Percentiles rank a stretch among this genome's conserved stretches.
These are phyloP conservation scores for Starmerella apis DNA, from an alignment of 805 yeast species.

Conservation along the genomic window DNA sequence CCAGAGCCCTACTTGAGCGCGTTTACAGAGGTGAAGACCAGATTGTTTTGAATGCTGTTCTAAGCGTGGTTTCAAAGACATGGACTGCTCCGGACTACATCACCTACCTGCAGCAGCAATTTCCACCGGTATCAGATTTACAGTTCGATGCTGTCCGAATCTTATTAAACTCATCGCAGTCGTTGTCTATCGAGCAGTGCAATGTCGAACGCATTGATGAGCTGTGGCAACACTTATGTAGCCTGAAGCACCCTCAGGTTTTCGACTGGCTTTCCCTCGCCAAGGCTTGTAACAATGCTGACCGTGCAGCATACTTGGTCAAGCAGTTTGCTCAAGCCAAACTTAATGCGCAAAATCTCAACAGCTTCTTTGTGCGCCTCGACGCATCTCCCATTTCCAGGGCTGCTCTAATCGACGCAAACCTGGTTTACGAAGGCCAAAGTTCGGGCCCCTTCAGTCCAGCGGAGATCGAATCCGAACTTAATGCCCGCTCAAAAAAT, in stretches of 20 bases:
- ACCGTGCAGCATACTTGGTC: conserved; percentile 15
- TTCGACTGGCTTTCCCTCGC: conserved; percentile 25
- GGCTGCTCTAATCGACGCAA: background rate
- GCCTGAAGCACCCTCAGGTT: conserved; percentile 14
- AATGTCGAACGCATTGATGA: conserved; percentile 7
- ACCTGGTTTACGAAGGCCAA: too few relatives aligned
- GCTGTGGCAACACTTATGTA: conserved; percentile 19
- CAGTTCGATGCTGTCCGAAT: conserved; percentile 23
- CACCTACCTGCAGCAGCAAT: conserved; percentile 14
- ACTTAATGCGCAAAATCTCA: background rate
- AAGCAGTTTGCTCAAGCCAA: background rate
- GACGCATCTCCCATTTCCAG: conserved; percentile 2
- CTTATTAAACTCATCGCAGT: conserved; percentile 18
- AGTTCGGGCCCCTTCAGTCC: too few relatives aligned
- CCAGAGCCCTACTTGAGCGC: conserved; percentile 6
- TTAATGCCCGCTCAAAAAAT: background rate
- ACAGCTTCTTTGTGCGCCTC: background rate
- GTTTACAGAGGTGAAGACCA: conserved; percentile 9
- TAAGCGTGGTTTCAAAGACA: conserved; percentile 18
- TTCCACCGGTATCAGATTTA: background rate
- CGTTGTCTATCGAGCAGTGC: conserved; percentile 10
- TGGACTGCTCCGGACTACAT: conserved; percentile 23
- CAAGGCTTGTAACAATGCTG: conserved; percentile 22
- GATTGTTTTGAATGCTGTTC: conserved; percentile 18
- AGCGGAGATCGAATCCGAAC: conserved; percentile 1